Percentiles rank a stretch among this genome's conserved stretches.
Conservation (phyloP, 768 basidiomycete genomes). For the Kwoniella sp. region DNA sequence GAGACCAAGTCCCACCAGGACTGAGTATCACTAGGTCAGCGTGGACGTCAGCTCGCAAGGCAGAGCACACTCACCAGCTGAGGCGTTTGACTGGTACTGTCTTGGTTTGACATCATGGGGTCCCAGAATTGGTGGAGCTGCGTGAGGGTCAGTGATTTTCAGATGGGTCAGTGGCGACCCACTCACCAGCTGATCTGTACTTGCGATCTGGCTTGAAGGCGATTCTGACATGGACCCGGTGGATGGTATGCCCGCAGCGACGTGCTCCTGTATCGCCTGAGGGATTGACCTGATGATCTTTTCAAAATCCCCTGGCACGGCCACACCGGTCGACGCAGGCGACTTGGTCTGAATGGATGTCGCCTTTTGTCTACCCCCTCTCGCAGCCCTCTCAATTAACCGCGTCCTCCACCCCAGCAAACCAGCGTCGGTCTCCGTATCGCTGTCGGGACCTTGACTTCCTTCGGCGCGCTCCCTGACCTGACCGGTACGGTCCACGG, state of each 20-base stretch:
- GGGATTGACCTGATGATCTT: conserved; percentile 4
- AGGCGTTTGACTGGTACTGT: too few species aligned
- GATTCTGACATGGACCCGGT: conserved; percentile 3
- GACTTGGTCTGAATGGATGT: conserved; percentile 3
- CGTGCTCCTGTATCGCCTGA: conserved; percentile 6
- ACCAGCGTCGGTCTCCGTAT: conserved; percentile 12
- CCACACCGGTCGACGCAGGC: not conserved
- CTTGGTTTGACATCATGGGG: conserved; percentile 11
- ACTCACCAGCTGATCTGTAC: conserved; percentile 16
- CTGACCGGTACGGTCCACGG: not conserved
- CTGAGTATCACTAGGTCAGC: too few species aligned
- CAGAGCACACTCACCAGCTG: too few species aligned
- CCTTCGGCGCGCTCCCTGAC: not conserved
- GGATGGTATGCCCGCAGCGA: conserved; percentile 1
- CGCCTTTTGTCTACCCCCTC: conserved; percentile 5
- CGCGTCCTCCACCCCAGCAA: conserved; percentile 27
- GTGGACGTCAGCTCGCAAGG: too few species aligned
- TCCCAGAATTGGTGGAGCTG: conserved; percentile 23
- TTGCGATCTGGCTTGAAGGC: not conserved
- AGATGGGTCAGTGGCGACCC: not conserved
- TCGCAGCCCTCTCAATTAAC: conserved; percentile 19
- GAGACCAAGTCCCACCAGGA: too few species aligned
- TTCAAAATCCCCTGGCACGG: not conserved
- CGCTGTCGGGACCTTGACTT: conserved; percentile 2
- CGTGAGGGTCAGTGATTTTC: not conserved